Evolutionary conservation across 805 yeast genomes (phyloP).

Genomic region (Suhomyces tanzawaensis): DNA sequence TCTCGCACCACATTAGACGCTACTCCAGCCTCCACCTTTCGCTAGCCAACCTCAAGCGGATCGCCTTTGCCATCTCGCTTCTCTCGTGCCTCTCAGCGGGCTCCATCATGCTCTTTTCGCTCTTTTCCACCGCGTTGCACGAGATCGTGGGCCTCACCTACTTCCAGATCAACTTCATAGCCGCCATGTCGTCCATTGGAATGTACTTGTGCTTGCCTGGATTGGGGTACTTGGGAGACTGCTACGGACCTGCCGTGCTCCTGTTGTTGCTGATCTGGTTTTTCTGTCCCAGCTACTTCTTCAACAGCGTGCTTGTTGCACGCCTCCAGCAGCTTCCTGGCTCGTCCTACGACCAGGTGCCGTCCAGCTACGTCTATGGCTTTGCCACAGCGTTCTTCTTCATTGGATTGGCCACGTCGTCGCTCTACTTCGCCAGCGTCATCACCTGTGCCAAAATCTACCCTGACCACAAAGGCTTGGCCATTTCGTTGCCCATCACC

Average conservation of each 20-base stretch:
- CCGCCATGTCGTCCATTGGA: slow-evolving; percentile 73
- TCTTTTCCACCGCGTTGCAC: slow-evolving; percentile 72
- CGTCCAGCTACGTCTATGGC: slow-evolving; percentile 15
- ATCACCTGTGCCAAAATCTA: slow-evolving; percentile 84
- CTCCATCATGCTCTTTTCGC: slow-evolving; percentile 76
- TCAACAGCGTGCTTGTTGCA: slow-evolving; percentile 27
- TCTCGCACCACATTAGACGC: slow-evolving; percentile 44
- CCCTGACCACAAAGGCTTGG: slow-evolving; percentile 71
- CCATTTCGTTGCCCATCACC: slow-evolving; percentile 85
- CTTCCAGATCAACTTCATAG: slow-evolving; percentile 63
- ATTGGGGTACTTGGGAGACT: slow-evolving; percentile 77
- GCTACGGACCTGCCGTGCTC: slow-evolving; percentile 77
- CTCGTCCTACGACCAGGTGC: background rate
- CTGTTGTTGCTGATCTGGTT: slow-evolving; percentile 58
- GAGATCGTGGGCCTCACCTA: slow-evolving; percentile 58
- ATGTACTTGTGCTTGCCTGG: slow-evolving; percentile 82
- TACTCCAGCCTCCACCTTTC: slow-evolving; percentile 44
- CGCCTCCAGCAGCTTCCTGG: background rate
- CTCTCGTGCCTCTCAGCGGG: slow-evolving; percentile 74
- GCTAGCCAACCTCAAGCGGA: slow-evolving; percentile 37
- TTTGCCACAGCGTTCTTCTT: slow-evolving; percentile 51
- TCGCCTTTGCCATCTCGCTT: slow-evolving; percentile 58
- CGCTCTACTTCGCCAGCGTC: slow-evolving; percentile 67
- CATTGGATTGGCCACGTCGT: slow-evolving; percentile 71
- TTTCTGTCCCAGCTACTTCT: slow-evolving; percentile 66